phyloP scores from a whole-genome alignment of 2,329 filamentous ascomycete genomes.

The Fusarium sororula region DNA sequence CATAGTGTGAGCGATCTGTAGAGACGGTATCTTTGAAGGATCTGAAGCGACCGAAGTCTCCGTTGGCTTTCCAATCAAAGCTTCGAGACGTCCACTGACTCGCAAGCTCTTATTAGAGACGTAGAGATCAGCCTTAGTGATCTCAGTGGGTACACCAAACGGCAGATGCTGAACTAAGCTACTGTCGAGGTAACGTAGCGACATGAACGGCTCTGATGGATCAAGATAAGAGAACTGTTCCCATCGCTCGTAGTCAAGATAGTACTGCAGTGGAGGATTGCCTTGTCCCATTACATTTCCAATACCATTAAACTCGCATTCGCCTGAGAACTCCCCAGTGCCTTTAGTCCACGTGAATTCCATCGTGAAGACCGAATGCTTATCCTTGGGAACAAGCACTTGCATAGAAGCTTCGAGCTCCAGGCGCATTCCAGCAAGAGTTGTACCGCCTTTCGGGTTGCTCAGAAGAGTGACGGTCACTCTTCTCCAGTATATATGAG shows the following conservation, averaged over 20 bases:
- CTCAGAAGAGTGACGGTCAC: neutral
- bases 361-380: neutral
- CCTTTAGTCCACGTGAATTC: accelerated
- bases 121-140: accelerated
- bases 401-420: neutral
- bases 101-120: accelerated
- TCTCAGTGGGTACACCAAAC: accelerated
- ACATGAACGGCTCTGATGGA: neutral
- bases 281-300: accelerated
- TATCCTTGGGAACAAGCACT: neutral
- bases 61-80: neutral
- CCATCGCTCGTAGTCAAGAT: neutral
- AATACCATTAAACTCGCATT: accelerated
- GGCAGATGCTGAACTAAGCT: accelerated
- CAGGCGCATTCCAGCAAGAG: accelerated
- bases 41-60: accelerated
- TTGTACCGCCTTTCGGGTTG: accelerated
- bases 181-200: neutral
- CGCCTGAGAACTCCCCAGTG: neutral
- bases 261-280: accelerated
- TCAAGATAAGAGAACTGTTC: accelerated
- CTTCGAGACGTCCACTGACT: neutral
- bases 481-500: neutral
- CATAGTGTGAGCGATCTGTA: accelerated
- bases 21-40: neutral